Base-by-base conservation (phyloP, 805 yeast species). In the Candida peoriensis region DNA sequence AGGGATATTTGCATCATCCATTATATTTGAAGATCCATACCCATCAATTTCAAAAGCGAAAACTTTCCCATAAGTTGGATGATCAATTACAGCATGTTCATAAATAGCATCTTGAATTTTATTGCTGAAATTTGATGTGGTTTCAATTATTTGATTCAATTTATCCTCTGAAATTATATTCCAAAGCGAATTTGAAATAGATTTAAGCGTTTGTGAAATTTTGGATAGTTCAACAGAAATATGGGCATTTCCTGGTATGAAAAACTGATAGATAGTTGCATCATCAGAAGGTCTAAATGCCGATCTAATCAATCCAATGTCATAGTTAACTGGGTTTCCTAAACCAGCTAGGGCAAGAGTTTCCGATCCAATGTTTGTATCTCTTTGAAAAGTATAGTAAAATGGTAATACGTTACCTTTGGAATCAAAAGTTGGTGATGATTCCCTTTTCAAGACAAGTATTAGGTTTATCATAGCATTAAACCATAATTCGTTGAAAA, bases 1-100 rank as follows among this genome's bases (percentile, higher is more conserved):
- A 1, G 96, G 96, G 13, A 87, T 66, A 51, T 88, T 88, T 16
- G 96, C 96, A 58, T 87, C 96, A 57, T 87, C 95, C 95, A 87
- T 87, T 43, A 78, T 66, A 17, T 74, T 61, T 0, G 69, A 43
- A 19, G 93, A 68, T 2, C 95, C 95, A 52, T 71, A 87, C 0
- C 96, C 96, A 55, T 88, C 96, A 14, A 87, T 79, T 55, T 87
- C 96, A 49, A 79, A 87, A 0, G 96, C 96, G 47, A 75, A 84
- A 5, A 87, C 95, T 41, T 70, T 66, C 2, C 96, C 96, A 57
- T 65, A 82, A 9, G 46, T 57, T 3, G 81, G 78, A 54, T 87
- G 93, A 3, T 75, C 60, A n/a, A 77, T 66, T 2, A 80, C 70
- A 0, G 84, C 95, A 57, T 73, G 66, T 24, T 72, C 61, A 50